Base-by-base conservation (phyloP, 176 grass and related monocot genomes). In the Cenchrus americanus region DNA sequence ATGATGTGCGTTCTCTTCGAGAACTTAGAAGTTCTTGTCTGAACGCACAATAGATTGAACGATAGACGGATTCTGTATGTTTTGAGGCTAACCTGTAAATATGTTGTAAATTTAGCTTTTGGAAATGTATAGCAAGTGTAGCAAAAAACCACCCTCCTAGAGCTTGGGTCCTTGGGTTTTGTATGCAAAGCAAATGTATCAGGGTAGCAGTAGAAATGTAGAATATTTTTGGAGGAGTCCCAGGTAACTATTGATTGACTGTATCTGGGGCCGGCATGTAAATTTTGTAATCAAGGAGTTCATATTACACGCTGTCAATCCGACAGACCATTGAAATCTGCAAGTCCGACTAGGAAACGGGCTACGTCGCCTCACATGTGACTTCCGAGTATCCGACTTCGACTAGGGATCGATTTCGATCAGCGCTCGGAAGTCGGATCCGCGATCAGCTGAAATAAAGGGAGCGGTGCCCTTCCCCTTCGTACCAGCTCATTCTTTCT, bases 51-150 rank as follows among this genome's bases (percentile, higher is more conserved):
- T 90, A 82, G 81, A 65, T 61, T 9, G 37, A 26, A 22, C 13
- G 1, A 50, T 61, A 62, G 52, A 30, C n/a, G 11, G 8, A 51
- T 22, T 85, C 85, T 79, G 63, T 18, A 55, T 12, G 5, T 90
- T 86, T 46, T 57, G 14, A 37, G 63, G 77, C 71, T n/a, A 63
- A 81, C 34, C 62, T 66, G 88, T 86, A 82, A 13, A 78, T 66
- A 12, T 82, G 55, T 47, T 86, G 78, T 90, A 90, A 63, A 90
- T 78, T 86, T 85, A 83, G 66, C 40, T 82, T 66, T 62, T 41
- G 10, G 72, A 15, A 21, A 55, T 77, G 64, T 71, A 69, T 18
- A 85, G 51, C 37, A 27, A 67, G 21, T 70, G 59, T 34, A 71
- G 6, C 17, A 15, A 46, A 32, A 32, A 40, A 41, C 34, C 52